These are phyloP conservation scores for Aureobasidium melanogenum DNA, from an alignment of 2,329 filamentous ascomycete genomes.

Conservation along the genomic window DNA sequence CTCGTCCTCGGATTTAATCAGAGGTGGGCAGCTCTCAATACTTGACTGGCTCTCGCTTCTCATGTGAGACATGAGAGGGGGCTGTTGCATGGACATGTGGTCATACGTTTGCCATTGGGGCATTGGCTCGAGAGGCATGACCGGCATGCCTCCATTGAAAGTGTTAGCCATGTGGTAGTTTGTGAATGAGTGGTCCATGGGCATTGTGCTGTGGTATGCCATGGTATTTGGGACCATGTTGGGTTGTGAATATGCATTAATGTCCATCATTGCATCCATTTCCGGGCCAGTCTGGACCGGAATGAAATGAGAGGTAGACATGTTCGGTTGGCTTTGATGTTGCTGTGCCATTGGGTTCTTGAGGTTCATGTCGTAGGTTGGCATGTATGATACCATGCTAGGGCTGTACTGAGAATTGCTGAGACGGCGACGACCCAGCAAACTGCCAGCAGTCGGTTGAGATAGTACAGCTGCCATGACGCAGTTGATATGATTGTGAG, in stretches of 20 bases:
- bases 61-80: slow-evolving; percentile 14
- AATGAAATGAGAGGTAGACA: slow-evolving; percentile 1
- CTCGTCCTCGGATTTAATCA: slow-evolving; percentile 35
- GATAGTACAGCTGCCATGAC: not conserved
- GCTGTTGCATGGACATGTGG: slow-evolving; percentile 1
- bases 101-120: slow-evolving; percentile 4
- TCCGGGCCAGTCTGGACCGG: not conserved
- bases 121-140: not conserved
- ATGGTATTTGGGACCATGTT: slow-evolving; percentile 3
- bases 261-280: slow-evolving; percentile 7
- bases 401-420: not conserved
- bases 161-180: slow-evolving; percentile 5
- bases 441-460: not conserved
- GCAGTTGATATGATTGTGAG: not conserved
- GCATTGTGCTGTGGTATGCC: slow-evolving; percentile 4
- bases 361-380: slow-evolving; percentile 4
- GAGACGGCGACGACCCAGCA: not conserved
- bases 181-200: slow-evolving; percentile 1
- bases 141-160: slow-evolving; percentile 9
- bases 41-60: slow-evolving; percentile 22
- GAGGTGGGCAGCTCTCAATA: slow-evolving; percentile 23
- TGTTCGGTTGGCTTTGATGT: not conserved
- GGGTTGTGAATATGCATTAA: not conserved
- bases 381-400: not conserved
- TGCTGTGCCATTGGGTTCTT: not conserved